These are phyloP conservation scores for Melastoma malabathricum DNA, from an alignment of 345 rosid species.

Conservation along the genomic window DNA sequence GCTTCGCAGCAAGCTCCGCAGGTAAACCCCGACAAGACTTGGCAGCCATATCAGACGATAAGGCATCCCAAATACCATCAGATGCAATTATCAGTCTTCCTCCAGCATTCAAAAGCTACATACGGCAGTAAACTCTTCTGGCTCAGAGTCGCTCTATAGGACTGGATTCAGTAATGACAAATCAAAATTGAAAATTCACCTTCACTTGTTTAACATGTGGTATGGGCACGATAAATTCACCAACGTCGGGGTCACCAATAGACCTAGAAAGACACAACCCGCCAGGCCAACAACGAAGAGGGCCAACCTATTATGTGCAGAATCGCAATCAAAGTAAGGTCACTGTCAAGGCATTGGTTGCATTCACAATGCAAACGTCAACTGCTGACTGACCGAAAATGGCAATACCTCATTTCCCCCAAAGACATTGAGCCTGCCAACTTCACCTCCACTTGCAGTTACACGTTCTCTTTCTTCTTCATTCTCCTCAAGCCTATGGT, in stretches of 20 bases:
- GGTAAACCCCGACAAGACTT: slow-evolving; percentile 89
- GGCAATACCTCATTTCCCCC: slow-evolving; percentile 84
- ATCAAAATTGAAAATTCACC: slow-evolving; percentile 25
- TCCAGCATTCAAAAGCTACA: slow-evolving; percentile 79
- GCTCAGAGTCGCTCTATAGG: too few relatives aligned
- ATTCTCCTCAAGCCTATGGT: slow-evolving; percentile 97
- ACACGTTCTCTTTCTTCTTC: slow-evolving; percentile 97
- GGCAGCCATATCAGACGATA: slow-evolving; percentile 91
- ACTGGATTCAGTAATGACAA: too few relatives aligned
- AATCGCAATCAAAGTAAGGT: too few relatives aligned
- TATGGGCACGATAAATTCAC: slow-evolving; percentile 92
- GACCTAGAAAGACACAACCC: slow-evolving; percentile 98
- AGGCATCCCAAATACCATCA: slow-evolving; percentile 98
- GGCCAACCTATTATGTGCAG: slow-evolving; percentile 50
- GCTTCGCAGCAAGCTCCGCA: slow-evolving; percentile 93
- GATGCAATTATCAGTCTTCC: slow-evolving; percentile 97
- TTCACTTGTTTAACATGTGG: slow-evolving; percentile 99
- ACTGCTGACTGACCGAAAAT: too few relatives aligned
- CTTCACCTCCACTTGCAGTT: slow-evolving; percentile 99
- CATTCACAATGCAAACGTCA: not conserved
- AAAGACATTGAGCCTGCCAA: slow-evolving; percentile 88
- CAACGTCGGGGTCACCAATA: slow-evolving; percentile 97
- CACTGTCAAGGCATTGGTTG: too few relatives aligned
- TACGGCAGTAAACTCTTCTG: not conserved
- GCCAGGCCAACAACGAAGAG: slow-evolving; percentile 99